Base-by-base conservation (phyloP, 1,284 basidiomycete species). In the Ceratobasidium sp. region DNA sequence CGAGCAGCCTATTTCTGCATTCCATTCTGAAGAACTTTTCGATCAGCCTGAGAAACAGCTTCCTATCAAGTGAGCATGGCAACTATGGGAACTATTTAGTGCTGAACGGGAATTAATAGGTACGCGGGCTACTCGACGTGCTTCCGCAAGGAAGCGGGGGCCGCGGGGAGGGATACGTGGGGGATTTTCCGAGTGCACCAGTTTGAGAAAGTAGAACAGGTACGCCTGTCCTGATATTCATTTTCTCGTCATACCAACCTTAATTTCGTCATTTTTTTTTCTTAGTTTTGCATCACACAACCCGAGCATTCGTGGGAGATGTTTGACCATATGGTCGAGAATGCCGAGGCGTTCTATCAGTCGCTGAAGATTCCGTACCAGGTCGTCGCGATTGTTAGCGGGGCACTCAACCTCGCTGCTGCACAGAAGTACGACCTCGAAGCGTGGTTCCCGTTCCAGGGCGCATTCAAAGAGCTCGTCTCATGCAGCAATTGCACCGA, bases 121-220 rank as follows among this genome's bases (percentile, higher is more conserved):
- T 89, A 89, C 82, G 89, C 89, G 33, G 89, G 89, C 42, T 90
- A 90, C 84, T 90, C 89, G 81, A 99, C 97, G n/a, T 99, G 97
- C 84, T 99, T 99, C 92, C 91, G 98, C 63, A 99, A 99, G 85
- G 97, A 99, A 86, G 97, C 97, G 3, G 98, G 97, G 63, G 94
- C 95, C 4, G 95, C 96, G 58, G 98, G 98, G 17, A 93, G 96
- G 76, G 98, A 99, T 82, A 99, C 98, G 86, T 99, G 97, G 96
- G 98, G 97, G 77, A 98, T 99, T 85, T 99, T 99, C 91, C 94
- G 98, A 47, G 97, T 99, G 68, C 98, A 99, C 84, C 98, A 99
- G 85, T 99, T 99, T 81, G 98, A 99, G 86, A 99, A 99, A 87
- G 89, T 99, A 69, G 98, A 99, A 84, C 89, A 90, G 83, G 86